Evolutionary conservation across 2,329 filamentous ascomycete genomes (phyloP), one percentile per base, ranked within the genome.

Genomic region (Colletotrichum truncatum): DNA sequence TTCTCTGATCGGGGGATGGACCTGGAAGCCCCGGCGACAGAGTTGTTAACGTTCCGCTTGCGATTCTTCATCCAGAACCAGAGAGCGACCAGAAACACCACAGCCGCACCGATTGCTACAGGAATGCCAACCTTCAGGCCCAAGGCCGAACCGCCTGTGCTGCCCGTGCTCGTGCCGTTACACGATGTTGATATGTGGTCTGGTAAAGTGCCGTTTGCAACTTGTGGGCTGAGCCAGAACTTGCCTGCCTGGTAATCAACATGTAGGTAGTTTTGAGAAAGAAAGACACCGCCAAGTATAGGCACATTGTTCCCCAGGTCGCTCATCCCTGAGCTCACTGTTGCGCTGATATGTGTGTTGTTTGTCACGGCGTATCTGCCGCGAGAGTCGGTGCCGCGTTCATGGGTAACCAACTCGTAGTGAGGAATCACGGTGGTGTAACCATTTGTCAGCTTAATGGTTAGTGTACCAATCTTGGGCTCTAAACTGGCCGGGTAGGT

Each of bases 371-470:
- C 49, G 10, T 68, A 69, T 30, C 53, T 53, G 3, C 67, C 67
- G 3, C 64, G 67, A 4, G 62, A 12, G 30, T 68, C 63, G 21
- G 67, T 67, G 23, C 67, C 67, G 11, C 67, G 67, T 14, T 67
- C 32, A 8, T 66, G 48, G 6, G 21, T 43, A 4, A 69, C 67
- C 7, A 69, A 30, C 32, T 69, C 67, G 66, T 68, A 64, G 16
- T 69, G 67, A 2, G 67, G 67, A n/a, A 69, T 69, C 7, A 68
- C 63, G 3, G 48, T 67, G 11, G 62, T 68, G 28, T 69, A 69
- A 12, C 66, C 66, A 41, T 69, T 68, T 16, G 63, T 45, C 28
- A 69, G 32, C n/a, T 49, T 63, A 23, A 69, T 66, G 0, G 66
- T 69, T n/a, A 69, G 51, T 2, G 62, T 51, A 11, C 67, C 67